These are phyloP conservation scores for Thyridium curvatum DNA, from an alignment of 2,329 filamentous ascomycete genomes.

Conservation along the genomic window DNA sequence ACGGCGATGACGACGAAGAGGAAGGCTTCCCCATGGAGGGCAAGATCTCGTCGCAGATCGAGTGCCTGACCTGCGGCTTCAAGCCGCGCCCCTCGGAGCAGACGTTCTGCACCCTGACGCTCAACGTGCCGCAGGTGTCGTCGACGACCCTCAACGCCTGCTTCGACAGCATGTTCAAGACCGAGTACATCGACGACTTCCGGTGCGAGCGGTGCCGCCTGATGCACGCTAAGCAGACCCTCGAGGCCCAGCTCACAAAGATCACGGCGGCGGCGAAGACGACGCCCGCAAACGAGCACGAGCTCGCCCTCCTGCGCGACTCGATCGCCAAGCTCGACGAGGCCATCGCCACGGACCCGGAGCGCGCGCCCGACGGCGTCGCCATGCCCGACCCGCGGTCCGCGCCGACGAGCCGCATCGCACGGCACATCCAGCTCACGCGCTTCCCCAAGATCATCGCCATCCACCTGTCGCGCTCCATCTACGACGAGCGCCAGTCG, in stretches of 20 bases:
- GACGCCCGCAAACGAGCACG: slow-evolving; percentile 33
- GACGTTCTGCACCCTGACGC: slow-evolving; percentile 84
- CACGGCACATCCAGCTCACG: slow-evolving; percentile 81
- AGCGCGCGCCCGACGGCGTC: slow-evolving; percentile 66
- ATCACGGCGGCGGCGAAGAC: slow-evolving; percentile 45
- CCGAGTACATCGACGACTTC: slow-evolving; percentile 94
- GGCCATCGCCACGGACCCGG: slow-evolving; percentile 75
- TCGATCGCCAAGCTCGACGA: slow-evolving; percentile 60
- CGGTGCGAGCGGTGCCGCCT: slow-evolving; percentile 90
- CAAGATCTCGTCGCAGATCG: slow-evolving; percentile 86
- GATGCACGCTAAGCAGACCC: slow-evolving; percentile 65
- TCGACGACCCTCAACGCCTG: slow-evolving; percentile 80
- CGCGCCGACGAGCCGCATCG: slow-evolving; percentile 77
- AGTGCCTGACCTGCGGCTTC: slow-evolving; percentile 86
- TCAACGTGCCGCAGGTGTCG: slow-evolving; percentile 80
- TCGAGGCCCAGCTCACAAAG: slow-evolving; percentile 52
- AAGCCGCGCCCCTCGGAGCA: slow-evolving; percentile 78
- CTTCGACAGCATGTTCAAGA: slow-evolving; percentile 91
- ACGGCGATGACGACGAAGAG: slow-evolving; percentile 41
- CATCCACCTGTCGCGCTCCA: slow-evolving; percentile 87
- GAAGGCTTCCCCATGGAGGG: slow-evolving; percentile 90
- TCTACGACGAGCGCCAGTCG: slow-evolving; percentile 75
- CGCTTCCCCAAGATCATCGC: slow-evolving; percentile 84
- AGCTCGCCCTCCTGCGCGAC: not conserved
- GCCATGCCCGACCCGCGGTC: slow-evolving; percentile 66